Percentiles rank a stretch among this genome's conserved stretches.
phyloP scores from a whole-genome alignment of 2,329 filamentous ascomycete genomes.

The Endothia cerciana region DNA sequence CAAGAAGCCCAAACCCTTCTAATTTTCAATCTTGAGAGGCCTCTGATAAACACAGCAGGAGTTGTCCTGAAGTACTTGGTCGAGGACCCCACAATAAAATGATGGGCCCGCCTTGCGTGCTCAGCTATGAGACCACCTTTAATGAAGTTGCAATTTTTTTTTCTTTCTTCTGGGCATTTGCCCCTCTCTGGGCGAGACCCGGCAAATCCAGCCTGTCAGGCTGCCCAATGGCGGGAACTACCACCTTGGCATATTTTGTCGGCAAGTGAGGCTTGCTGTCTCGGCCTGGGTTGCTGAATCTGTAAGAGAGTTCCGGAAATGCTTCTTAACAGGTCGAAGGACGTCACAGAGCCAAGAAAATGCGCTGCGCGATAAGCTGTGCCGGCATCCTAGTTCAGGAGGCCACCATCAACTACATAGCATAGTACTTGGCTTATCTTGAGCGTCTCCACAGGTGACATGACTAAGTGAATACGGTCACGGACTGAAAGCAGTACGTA shows the following conservation, averaged over 20 bases:
- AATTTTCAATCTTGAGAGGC: background rate
- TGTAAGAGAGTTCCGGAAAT: constrained; percentile 5
- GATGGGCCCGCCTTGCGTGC: background rate
- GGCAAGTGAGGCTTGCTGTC: constrained; percentile 3
- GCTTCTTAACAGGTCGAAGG: constrained; percentile 9
- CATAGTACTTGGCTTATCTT: constrained; percentile 19
- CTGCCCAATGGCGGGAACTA: background rate
- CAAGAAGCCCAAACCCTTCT: background rate
- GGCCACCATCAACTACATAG: background rate
- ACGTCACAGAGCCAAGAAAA: constrained; percentile 21
- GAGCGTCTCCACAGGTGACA: constrained; percentile 14
- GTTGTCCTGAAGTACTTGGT: background rate
- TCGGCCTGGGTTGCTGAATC: constrained; percentile 14
- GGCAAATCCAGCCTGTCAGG: background rate
- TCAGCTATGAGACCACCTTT: background rate
- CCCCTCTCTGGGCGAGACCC: background rate
- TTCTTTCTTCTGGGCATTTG: background rate
- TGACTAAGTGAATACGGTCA: background rate
- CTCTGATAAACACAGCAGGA: background rate
- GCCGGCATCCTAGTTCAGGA: background rate
- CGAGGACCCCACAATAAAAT: background rate
- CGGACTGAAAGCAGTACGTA: background rate
- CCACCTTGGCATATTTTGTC: background rate
- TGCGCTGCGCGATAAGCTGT: constrained; percentile 13
- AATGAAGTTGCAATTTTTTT: background rate